phyloP scores from a whole-genome alignment of 805 yeast genomes.

The Starmerella sirachaensis region DNA sequence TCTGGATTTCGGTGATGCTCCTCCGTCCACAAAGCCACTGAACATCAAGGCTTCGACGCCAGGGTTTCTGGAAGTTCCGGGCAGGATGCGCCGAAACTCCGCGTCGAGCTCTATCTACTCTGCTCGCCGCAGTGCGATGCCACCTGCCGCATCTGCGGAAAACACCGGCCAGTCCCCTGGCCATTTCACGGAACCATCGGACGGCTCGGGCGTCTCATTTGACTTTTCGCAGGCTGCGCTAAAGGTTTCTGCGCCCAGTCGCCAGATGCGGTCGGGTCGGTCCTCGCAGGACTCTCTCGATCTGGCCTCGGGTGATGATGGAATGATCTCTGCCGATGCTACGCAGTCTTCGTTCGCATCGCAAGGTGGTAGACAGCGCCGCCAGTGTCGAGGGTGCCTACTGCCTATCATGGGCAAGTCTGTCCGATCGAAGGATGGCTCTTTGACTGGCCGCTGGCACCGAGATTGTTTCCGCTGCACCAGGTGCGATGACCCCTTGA shows the following conservation, averaged over 20 bases:
- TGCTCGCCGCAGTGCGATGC: slow-evolving; percentile 5
- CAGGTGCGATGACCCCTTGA: slow-evolving; percentile 37
- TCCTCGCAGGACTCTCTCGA: slow-evolving; percentile 1
- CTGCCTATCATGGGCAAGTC: slow-evolving; percentile 47
- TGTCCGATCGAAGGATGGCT: slow-evolving; percentile 71
- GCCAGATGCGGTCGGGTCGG: not conserved
- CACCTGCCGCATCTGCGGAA: not conserved
- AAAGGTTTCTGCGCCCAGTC: not conserved
- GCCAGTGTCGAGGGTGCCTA: slow-evolving; percentile 59
- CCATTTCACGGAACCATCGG: slow-evolving; percentile 2
- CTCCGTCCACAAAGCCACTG: slow-evolving; percentile 3
- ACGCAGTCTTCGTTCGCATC: not conserved
- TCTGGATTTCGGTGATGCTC: slow-evolving; percentile 1
- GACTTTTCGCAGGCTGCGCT: slow-evolving; percentile 13
- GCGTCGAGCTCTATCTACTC: slow-evolving; percentile 14
- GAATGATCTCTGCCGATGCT: no score
- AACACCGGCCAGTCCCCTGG: not conserved
- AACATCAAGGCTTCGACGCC: slow-evolving; percentile 1
- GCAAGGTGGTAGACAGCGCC: slow-evolving; percentile 3
- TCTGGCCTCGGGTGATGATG: no score
- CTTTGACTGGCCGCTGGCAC: slow-evolving; percentile 75
- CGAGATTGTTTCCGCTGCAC: slow-evolving; percentile 70
- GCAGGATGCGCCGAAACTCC: slow-evolving; percentile 2
- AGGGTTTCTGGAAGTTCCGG: slow-evolving; percentile 3
- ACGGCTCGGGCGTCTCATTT: slow-evolving; percentile 10